phyloP scores from a whole-genome alignment of 2,329 filamentous ascomycete genomes.

The Bipolaris gigantea region DNA sequence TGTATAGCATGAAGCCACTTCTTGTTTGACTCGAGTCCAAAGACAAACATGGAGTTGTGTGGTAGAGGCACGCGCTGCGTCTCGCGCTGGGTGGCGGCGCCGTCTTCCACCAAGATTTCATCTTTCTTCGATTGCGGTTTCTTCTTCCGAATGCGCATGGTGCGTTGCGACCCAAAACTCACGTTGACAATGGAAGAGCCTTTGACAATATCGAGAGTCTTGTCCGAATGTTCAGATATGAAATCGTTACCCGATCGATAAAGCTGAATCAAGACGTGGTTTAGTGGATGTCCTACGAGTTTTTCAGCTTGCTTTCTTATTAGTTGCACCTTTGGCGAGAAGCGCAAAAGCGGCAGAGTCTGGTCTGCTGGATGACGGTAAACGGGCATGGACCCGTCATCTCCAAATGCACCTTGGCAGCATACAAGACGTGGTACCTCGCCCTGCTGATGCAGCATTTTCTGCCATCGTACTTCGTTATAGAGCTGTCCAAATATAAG shows the following conservation, averaged over 20 bases:
- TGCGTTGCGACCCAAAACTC: constrained; percentile 87
- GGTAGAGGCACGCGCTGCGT: constrained; percentile 73
- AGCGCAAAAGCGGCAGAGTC: constrained; percentile 73
- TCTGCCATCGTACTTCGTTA: constrained; percentile 81
- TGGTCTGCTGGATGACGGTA: constrained; percentile 94
- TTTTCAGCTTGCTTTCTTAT: constrained; percentile 72
- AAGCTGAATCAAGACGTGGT: constrained; percentile 89
- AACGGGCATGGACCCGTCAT: constrained; percentile 77
- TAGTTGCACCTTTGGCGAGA: constrained; percentile 70
- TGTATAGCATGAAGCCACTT: constrained; percentile 92
- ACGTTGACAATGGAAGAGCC: constrained; percentile 88
- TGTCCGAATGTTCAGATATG: constrained; percentile 96
- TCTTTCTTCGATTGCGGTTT: constrained; percentile 46
- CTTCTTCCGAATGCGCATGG: constrained; percentile 87
- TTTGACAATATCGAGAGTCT: constrained; percentile 85
- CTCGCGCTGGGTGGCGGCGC: constrained; percentile 45
- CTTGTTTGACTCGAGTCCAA: constrained; percentile 80
- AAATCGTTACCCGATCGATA: constrained; percentile 89
- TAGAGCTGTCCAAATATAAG: constrained; percentile 70
- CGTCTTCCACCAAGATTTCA: constrained; percentile 29
- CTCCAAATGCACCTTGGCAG: constrained; percentile 73
- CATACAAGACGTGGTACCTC: constrained; percentile 90
- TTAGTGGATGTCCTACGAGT: constrained; percentile 75
- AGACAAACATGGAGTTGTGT: constrained; percentile 84
- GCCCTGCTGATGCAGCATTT: constrained; percentile 89